Evolutionary conservation across 1,284 basidiomycete species (phyloP), one percentile per base, ranked within the genome.

Genomic region (Moesziomyces parantarcticus): DNA sequence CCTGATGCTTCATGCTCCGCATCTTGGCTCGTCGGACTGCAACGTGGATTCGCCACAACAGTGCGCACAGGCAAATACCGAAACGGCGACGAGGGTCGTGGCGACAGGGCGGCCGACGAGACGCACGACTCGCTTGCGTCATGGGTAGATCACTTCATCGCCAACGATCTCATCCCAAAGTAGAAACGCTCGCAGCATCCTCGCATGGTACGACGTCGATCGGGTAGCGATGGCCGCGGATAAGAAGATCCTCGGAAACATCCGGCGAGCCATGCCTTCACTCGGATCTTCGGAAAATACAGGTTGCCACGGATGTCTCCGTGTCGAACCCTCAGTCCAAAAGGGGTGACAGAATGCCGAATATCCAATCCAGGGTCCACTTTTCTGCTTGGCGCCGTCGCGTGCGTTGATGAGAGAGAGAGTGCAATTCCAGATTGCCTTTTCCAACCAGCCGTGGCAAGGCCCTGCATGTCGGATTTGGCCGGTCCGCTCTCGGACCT

Each of bases 51-150:
- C 29, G 29, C 29, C 29, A n/a, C 10, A 7, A 20, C 59, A 69
- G 66, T 69, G 20, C 59, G 66, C 14, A 73, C 70, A 10, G 70
- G 70, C 26, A 68, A 73, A 36, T 72, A 55, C 46, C 41, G 69
- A 39, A 36, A 22, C 1, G 56, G 55, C 3, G 69, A 72, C 47
- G 64, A 72, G 39, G 14, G 51, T n/a, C 60, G 61, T 26, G 57
- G 64, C 20, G 53, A 54, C 25, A 47, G 39, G 10, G 39, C 50
- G n/a, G 44, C 61, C 7, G 69, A 72, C 26, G 55, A 57, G 39
- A 50, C 42, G 26, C 52, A 58, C 39, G 65, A 63, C 6, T 52
- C 32, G 42, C 58, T 73, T 18, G 58, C 70, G 3, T 42, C 50
- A 9, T 73, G 64, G 65, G 64, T 73, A 5, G 65, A 73, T 16